Evolutionary conservation across 495 filamentous ascomycete species (phyloP), one percentile per base, ranked within the genome.

Genomic region (Xylona heveae): DNA sequence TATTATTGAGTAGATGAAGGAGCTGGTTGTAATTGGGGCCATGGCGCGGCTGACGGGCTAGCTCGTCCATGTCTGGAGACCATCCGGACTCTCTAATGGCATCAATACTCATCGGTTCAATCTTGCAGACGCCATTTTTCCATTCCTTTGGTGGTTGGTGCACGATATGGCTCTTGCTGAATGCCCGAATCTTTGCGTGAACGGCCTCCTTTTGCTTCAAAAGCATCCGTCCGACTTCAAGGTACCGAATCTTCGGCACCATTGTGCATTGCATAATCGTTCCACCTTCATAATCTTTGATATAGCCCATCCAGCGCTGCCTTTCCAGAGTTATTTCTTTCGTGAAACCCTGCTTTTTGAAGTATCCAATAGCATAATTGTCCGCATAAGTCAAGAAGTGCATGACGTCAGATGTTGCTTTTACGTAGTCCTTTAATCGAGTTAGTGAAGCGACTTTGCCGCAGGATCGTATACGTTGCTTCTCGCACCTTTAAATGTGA

Each of bases 181-280:
- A 83, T 6, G 82, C 78, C 15, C 84, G 74, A 36, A 95, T 94
- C 57, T 95, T 97, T 34, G 82, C 82, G 44, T 78, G 68, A 6
- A 95, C 83, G 21, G 72, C 71, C 47, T 92, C 88, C 49, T 95
- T 97, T 47, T 95, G 90, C 53, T 95, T 95, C 24, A 91, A 62
- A 2, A 97, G 65, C 88, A 95, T 92, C 35, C 83, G 75, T n/a
- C 77, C 73, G 46, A 69, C 62, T 52, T 97, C 88, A 1, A 97
- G 70, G 51, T 95, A 97, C 33, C 90, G 78, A 34, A 94, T 84
- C 38, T 71, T 74, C 2, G 88, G 88, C 18, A 97, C 64, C 88
- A 97, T 95, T 28, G 76, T 77, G 51, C 88, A 97, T 54, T 97
- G 88, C 88, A 97, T 97, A 41, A 97, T 92, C 0, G 88, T 97